Evolutionary conservation across 2,329 filamentous ascomycete genomes (phyloP).

Genomic region (Orbilia javanica): DNA sequence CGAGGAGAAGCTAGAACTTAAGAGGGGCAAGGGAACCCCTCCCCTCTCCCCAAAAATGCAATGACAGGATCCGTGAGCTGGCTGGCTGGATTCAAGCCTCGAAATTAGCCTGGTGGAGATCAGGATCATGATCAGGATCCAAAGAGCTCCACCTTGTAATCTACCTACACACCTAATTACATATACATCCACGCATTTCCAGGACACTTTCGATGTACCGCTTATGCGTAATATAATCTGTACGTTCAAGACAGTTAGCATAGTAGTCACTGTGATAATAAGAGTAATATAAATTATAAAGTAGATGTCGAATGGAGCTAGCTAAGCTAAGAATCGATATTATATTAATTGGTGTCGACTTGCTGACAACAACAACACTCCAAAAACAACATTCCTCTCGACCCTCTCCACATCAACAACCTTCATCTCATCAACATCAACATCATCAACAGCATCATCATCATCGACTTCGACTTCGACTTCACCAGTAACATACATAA

Average conservation of each 20-base stretch:
- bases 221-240: no score
- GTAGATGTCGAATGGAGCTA: background rate
- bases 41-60: no score
- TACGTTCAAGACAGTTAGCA: background rate
- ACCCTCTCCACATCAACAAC: background rate
- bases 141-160: background rate
- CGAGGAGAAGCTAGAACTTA: no score
- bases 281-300: no score
- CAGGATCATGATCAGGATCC: conserved; percentile 9
- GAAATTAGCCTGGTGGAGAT: conserved; percentile 1
- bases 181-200: background rate
- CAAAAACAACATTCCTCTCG: no score
- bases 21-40: no score
- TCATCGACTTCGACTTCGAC: background rate
- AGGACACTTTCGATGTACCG: no score
- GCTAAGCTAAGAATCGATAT: no score
- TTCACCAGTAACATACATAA: no score
- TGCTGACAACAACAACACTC: background rate
- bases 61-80: conserved; percentile 8
- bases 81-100: conserved; percentile 7
- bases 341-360: no score
- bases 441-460: background rate
- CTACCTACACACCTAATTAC: background rate
- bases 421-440: background rate
- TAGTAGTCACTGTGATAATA: no score